Evolutionary conservation across 495 filamentous ascomycete genomes (phyloP).

Genomic region (Aspergillus sparsus): DNA sequence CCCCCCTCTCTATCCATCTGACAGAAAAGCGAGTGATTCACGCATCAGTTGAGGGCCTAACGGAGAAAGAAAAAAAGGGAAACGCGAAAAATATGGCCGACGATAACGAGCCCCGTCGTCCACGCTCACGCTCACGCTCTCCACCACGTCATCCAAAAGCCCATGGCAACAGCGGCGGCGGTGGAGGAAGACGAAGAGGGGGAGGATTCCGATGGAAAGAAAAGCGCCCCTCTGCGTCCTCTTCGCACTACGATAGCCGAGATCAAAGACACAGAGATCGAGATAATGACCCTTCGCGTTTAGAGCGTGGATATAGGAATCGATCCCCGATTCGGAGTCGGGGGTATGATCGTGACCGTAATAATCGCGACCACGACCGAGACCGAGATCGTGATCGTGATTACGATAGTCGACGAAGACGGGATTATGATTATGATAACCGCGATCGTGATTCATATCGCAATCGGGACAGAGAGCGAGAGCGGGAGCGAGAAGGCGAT

Average conservation of each 20-base stretch:
- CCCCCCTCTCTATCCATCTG: background rate
- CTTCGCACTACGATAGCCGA: conserved; percentile 6
- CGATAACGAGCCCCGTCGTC: conserved; percentile 10
- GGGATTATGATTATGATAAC: conserved; percentile 24
- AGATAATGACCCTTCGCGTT: conserved; percentile 2
- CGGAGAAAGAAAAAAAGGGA: background rate
- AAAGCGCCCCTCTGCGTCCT: conserved; percentile 4
- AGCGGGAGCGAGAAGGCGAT: conserved; percentile 32
- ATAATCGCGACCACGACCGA: background rate
- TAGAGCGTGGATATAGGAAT: conserved; percentile 13
- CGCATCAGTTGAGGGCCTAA: background rate
- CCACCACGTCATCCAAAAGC: conserved; percentile 22
- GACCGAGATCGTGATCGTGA: conserved; percentile 20
- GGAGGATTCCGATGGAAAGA: conserved; percentile 25
- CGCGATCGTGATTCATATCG: conserved; percentile 27
- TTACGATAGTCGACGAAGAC: conserved; percentile 25
- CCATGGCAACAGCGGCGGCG: background rate
- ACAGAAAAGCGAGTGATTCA: background rate
- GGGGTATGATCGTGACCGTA: conserved; percentile 5
- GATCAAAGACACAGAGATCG: background rate
- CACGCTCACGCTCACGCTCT: conserved; percentile 22
- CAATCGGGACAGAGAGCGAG: conserved; percentile 26
- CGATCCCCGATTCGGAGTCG: background rate
- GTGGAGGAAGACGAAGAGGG: too few relatives aligned
- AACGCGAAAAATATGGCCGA: conserved; percentile 12